These are phyloP conservation scores for Spergularia azorica DNA, from an alignment of 179 eudicot genomes.

Conservation along the genomic window DNA sequence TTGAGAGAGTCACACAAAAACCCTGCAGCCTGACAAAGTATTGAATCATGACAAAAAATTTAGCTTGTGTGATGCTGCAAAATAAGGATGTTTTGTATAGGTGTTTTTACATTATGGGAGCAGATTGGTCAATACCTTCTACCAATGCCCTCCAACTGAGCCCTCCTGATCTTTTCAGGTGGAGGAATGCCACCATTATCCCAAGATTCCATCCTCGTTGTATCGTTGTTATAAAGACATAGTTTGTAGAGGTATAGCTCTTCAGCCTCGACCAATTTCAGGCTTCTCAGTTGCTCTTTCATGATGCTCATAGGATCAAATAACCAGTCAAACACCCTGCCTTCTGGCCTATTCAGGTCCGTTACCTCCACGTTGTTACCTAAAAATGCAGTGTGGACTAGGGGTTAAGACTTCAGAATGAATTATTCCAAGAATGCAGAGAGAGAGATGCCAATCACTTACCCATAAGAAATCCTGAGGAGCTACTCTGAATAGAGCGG, in stretches of 20 bases:
- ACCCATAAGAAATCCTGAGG: constrained; percentile 36
- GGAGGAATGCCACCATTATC: constrained; percentile 41
- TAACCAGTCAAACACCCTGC: constrained; percentile 40
- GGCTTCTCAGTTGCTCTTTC: constrained; percentile 39
- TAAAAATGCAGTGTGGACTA: neutral
- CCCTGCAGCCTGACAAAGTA: constrained; percentile 33
- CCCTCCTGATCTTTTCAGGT: constrained; percentile 36
- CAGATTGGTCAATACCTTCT: constrained; percentile 28
- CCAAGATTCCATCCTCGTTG: constrained; percentile 34
- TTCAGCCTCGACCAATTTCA: constrained; percentile 33
- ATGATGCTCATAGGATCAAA: constrained; percentile 41
- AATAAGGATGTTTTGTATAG: neutral
- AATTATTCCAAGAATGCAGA: neutral
- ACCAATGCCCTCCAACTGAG: constrained; percentile 41
- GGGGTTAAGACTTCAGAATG: neutral
- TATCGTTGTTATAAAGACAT: constrained; percentile 32
- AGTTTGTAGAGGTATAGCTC: constrained; percentile 37
- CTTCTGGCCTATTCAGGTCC: constrained; percentile 37
- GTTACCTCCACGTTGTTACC: constrained; percentile 36
- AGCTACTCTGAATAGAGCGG: constrained; percentile 35
- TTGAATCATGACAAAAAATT: neutral
- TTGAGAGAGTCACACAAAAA: constrained; percentile 40
- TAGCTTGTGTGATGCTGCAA: neutral
- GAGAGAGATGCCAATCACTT: constrained; percentile 17
- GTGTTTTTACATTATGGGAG: neutral